Evolutionary conservation across 345 rosid genomes (phyloP).

Genomic region (Erodium maritimum): DNA sequence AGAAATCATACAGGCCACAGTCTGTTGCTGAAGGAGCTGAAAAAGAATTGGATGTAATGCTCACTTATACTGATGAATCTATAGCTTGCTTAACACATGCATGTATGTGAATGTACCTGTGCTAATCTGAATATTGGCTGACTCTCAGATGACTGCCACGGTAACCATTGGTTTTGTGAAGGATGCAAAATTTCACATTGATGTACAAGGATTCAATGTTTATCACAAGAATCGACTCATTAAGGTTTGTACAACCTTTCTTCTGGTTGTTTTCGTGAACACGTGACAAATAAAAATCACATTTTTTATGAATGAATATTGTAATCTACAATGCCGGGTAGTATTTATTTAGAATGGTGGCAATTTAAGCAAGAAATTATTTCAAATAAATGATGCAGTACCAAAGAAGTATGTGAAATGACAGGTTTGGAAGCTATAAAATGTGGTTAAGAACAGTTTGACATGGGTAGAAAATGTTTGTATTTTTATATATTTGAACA

Average conservation of each 20-base stretch:
- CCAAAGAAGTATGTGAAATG: no score
- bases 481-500: no score
- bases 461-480: no score
- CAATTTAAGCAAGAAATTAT: no score
- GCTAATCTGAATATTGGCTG: conserved; percentile 13
- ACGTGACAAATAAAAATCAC: no score
- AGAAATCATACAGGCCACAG: conserved; percentile 73
- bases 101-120: conserved; percentile 17
- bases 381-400: no score
- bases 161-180: conserved; percentile 89
- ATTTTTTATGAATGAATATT: no score
- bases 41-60: conserved; percentile 44
- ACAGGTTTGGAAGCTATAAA: no score
- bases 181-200: conserved; percentile 77
- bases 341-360: no score
- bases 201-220: conserved; percentile 89
- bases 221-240: conserved; percentile 95
- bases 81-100: neutral
- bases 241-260: conserved; percentile 41
- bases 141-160: conserved; percentile 56
- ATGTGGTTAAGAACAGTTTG: no score
- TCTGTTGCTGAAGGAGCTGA: conserved; percentile 34
- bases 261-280: no score
- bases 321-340: no score
- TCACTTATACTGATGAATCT: conserved; percentile 16